Base-by-base conservation (phyloP, 208 protist species). In the Crithidia fasciculata region DNA sequence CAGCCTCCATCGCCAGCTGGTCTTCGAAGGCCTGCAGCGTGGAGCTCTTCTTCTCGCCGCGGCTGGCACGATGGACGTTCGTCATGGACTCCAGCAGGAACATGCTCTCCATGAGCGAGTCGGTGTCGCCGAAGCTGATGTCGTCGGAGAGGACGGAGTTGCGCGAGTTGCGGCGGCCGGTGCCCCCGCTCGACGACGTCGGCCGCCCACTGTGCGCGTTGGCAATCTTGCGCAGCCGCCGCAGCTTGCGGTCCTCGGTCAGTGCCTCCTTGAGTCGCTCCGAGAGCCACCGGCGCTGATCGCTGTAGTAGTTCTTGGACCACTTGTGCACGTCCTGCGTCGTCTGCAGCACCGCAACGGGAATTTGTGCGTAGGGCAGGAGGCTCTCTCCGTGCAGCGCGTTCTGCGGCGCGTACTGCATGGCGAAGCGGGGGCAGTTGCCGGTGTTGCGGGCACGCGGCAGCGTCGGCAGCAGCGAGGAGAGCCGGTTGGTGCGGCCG, bases 401-500 rank as follows among this genome's bases (percentile, higher is more conserved):
- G 75, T 89, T 96, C 28, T 56, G 63, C 15, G 80, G n/a, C 66
- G 87, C 78, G 72, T 88, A 92, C 62, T 93, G 72, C 8, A 96
- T 36, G 10, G 92, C 89, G 69, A 96, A 93, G 49, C 84, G 82
- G 18, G 74, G 8, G 19, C 28, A n/a, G 59, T 82, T 85, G 12
- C 52, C 52, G 5, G 5, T 12, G 16, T 37, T 87, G 56, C 85
- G 81, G 4, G 50, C 56, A 43, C 64, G 70, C 6, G 77, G 79
- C 13, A 90, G 64, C 12, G 72, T 78, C 7, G 90, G 86, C 10
- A 92, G 79, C 37, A 90, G 73, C 37, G 56, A 89, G 9, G 59
- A 59, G 45, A 52, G 67, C 7, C 28, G 58, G 40, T 0, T 4
- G n/a, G 13, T 28, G 2, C 7, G 40, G 19, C 54, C 37, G 16